Conservation (phyloP, 768 basidiomycete genomes). For the Lactarius tabidus region DNA sequence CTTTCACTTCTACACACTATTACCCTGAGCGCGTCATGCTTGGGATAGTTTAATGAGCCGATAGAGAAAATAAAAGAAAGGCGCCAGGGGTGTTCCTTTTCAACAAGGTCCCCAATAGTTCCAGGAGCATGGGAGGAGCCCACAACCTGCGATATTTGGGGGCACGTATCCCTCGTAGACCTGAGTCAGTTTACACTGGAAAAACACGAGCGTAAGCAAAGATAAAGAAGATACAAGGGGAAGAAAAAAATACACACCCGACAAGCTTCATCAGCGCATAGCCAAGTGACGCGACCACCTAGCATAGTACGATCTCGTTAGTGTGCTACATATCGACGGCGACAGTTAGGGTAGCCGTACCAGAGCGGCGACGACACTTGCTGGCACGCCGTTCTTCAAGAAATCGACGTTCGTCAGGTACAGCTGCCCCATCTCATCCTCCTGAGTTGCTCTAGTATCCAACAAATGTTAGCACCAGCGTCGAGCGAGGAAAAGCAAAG, state of each 20-base stretch:
- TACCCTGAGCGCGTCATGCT: background rate
- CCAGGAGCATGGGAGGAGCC: background rate
- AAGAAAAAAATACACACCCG: slow-evolving; percentile 45
- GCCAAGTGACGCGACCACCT: slow-evolving; percentile 87
- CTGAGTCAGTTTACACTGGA: slow-evolving; percentile 9
- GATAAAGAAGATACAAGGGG: background rate
- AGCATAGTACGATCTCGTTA: background rate
- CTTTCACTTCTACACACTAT: background rate
- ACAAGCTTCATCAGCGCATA: slow-evolving; percentile 69
- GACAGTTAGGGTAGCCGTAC: slow-evolving; percentile 40
- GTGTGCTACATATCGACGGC: slow-evolving; percentile 4
- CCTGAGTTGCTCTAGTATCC: slow-evolving; percentile 73
- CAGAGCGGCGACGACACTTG: slow-evolving; percentile 83
- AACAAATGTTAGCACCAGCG: slow-evolving; percentile 12
- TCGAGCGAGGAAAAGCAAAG: background rate
- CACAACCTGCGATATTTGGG: background rate
- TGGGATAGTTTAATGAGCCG: background rate
- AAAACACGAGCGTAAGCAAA: background rate
- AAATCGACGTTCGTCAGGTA: slow-evolving; percentile 88
- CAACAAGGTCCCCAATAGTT: background rate
- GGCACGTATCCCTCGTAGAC: background rate
- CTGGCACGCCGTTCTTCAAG: slow-evolving; percentile 89
- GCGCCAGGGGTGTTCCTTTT: background rate
- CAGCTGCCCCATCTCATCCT: slow-evolving; percentile 87
- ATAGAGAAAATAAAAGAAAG: background rate